Evolutionary conservation across 2,329 filamentous ascomycete genomes (phyloP), one percentile per base, ranked within the genome.

Genomic region (Malbranchea cinnamomea): DNA sequence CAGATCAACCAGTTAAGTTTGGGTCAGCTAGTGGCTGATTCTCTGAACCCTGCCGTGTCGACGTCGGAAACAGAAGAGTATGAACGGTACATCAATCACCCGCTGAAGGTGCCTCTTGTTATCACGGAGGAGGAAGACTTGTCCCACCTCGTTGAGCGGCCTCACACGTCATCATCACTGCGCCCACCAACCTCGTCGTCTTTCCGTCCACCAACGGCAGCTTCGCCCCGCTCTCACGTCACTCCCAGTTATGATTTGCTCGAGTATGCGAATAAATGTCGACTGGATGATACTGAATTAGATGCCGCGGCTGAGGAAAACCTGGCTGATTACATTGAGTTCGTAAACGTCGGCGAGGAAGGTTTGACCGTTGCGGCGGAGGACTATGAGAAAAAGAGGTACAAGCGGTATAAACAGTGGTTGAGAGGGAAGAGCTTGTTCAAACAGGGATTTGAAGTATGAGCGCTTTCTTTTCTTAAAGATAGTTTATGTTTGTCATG

Each of bases 401-500:
- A 98, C 55, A 95, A 93, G 58, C 81, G 85, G 6, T 98, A 98
- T 56, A 64, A 77, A 46, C 91, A 94, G 57, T 98, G 89, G 87
- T 63, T 98, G 48, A 70, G 75, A 38, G 87, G 87, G 11, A 95
- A 94, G 62, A 93, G 83, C 45, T 68, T 95, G 46, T 95, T 95
- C 54, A 95, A 95, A 57, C 85, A 94, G 63, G 72, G 76, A 26
- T 63, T 66, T 40, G 63, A 66, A 46, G 24, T 47, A 9, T 58
- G 39, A 48, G 35, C 9, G 10, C 12, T 18, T 11, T 9, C 6
- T 26, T 20, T 11, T 22, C n/a, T 30, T n/a, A 35, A 2, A 14
- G 15, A 6, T 20, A 6, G n/a, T 13, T 23, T 32, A 26, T 27
- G 8, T 18, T 26, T 24, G 22, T 23, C 20, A 15, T 19, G 15